These are phyloP conservation scores for Exophiala oligosperma DNA, from an alignment of 2,329 filamentous ascomycete genomes.

Conservation along the genomic window DNA sequence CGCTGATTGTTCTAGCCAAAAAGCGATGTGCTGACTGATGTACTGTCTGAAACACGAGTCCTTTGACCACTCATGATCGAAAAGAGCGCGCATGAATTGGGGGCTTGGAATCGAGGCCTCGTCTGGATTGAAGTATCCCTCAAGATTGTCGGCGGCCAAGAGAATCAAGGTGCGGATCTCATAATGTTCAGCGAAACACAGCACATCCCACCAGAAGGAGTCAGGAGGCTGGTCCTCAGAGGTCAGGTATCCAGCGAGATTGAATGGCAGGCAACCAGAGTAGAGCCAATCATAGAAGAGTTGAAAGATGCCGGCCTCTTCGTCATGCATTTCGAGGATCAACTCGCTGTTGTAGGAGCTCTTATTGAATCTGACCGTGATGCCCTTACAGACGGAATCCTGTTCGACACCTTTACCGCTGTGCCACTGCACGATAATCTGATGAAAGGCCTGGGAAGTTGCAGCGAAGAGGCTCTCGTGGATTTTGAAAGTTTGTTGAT, in stretches of 20 bases:
- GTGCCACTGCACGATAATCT: not conserved
- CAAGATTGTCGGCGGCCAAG: constrained; percentile 5
- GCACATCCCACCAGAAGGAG: constrained; percentile 11
- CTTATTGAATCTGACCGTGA: too few relatives aligned
- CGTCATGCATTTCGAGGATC: constrained; percentile 46
- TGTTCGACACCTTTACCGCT: not conserved
- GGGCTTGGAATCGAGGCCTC: constrained; percentile 2
- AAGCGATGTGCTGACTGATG: not conserved
- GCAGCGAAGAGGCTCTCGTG: constrained; percentile 50
- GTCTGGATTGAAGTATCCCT: constrained; percentile 2
- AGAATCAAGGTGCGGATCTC: not conserved
- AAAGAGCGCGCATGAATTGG: constrained; percentile 5
- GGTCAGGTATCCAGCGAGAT: too few relatives aligned
- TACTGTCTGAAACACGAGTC: not conserved
- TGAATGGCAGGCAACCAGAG: not conserved
- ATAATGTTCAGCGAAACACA: constrained; percentile 8
- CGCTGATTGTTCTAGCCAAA: not conserved
- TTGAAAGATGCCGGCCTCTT: constrained; percentile 55
- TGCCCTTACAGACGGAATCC: not conserved
- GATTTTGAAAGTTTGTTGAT: constrained; percentile 43
- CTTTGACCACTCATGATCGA: not conserved
- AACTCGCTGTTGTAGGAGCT: constrained; percentile 23
- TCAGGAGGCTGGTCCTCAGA: not conserved
- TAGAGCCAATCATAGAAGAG: constrained; percentile 58
- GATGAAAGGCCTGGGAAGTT: constrained; percentile 49